Conservation (phyloP, 176 grass and related monocot genomes). For the Zoysia pacifica region DNA sequence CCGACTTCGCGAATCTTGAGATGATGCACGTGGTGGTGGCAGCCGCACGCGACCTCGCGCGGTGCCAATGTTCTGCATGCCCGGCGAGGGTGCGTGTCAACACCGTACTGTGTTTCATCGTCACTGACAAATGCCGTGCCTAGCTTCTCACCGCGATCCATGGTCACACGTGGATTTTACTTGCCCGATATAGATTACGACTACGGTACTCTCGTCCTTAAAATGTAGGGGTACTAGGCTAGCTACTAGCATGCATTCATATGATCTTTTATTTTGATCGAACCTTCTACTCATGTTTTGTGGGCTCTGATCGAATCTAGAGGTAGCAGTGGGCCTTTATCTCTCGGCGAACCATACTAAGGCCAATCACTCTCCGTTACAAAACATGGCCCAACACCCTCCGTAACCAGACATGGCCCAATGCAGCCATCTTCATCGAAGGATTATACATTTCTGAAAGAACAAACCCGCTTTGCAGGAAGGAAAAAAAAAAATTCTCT, state of each 20-base stretch:
- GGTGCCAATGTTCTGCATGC: neutral
- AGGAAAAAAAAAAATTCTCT: neutral
- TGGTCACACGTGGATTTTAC: no score
- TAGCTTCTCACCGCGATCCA: no score
- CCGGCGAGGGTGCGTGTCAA: neutral
- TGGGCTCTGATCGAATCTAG: no score
- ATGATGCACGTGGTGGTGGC: slow-evolving; percentile 39
- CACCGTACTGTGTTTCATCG: neutral
- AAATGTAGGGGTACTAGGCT: no score
- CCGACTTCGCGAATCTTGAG: slow-evolving; percentile 40
- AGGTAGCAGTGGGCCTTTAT: no score
- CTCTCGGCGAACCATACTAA: no score
- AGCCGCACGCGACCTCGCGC: slow-evolving; percentile 24
- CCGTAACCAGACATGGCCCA: neutral
- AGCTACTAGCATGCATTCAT: no score
- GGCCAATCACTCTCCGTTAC: neutral
- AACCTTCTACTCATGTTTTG: no score
- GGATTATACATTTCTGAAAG: neutral
- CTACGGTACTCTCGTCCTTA: no score
- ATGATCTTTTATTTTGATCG: no score
- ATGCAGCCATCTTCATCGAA: neutral
- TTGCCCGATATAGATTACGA: no score
- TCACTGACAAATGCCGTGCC: neutral
- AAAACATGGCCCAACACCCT: neutral
- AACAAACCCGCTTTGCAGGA: neutral